phyloP scores from a whole-genome alignment of 192 early-diverging fungal species.

The Backusella liffmaniae region DNA sequence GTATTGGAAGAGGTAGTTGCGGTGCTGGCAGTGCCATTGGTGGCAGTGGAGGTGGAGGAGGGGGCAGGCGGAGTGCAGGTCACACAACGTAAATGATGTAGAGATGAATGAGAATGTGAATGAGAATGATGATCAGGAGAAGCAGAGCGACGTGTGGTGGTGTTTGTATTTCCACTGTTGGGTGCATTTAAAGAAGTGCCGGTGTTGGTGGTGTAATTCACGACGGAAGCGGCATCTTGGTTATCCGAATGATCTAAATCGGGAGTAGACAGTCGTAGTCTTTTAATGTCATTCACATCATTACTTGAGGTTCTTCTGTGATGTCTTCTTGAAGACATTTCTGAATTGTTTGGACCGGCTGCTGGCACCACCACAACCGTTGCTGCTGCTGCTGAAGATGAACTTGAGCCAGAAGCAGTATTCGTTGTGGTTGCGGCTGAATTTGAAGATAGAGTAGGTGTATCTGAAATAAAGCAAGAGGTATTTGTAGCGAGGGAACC shows the following conservation, averaged over 20 bases:
- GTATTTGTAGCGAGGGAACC: neutral
- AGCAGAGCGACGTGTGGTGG: neutral
- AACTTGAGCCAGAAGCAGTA: neutral
- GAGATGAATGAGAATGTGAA: neutral
- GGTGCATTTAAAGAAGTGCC: neutral
- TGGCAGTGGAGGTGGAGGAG: neutral
- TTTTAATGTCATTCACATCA: conserved; percentile 34
- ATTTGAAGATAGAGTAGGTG: neutral
- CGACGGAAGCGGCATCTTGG: neutral
- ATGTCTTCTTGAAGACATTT: conserved; percentile 22
- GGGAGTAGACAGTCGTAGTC: conserved; percentile 20
- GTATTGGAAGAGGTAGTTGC: neutral
- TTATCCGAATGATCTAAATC: conserved; percentile 19
- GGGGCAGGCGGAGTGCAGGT: conserved; percentile 2
- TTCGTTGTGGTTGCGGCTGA: neutral
- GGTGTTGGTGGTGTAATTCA: neutral
- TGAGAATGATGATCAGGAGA: conserved; percentile 16
- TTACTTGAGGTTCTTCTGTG: conserved; percentile 42
- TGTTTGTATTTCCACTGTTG: neutral
- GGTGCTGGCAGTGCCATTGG: neutral
- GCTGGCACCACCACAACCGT: neutral
- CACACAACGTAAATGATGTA: conserved; percentile 12
- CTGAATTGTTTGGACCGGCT: neutral
- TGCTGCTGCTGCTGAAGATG: neutral
- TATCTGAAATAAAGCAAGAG: neutral